These are phyloP conservation scores for Metarhizium rileyi DNA, from an alignment of 2,329 filamentous ascomycete genomes.

Conservation along the genomic window DNA sequence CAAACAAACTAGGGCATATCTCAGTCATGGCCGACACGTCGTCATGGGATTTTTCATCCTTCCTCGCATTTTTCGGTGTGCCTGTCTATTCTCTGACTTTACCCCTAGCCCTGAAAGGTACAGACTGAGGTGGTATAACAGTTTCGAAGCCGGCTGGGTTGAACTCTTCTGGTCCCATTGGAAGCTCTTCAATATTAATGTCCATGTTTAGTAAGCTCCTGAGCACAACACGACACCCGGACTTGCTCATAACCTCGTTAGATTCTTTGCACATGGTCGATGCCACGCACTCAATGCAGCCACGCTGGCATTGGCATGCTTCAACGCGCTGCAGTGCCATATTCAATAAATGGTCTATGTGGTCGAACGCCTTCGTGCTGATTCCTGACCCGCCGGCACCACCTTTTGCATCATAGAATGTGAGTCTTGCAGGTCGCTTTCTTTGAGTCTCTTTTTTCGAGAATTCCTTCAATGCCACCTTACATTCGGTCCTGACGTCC, in stretches of 20 bases:
- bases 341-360: constrained; percentile 66
- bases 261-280: constrained; percentile 75
- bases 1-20: constrained; percentile 66
- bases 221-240: constrained; percentile 72
- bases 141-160: constrained; percentile 71
- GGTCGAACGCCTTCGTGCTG: constrained; percentile 87
- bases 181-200: constrained; percentile 74
- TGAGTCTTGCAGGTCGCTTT: constrained; percentile 79
- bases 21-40: constrained; percentile 13
- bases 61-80: neutral
- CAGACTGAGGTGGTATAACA: constrained; percentile 61
- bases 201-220: constrained; percentile 64
- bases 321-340: constrained; percentile 71
- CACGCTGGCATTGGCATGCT: constrained; percentile 64
- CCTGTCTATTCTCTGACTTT: neutral
- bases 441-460: constrained; percentile 56
- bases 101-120: constrained; percentile 29
- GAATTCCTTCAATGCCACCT: constrained; percentile 80
- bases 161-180: constrained; percentile 70
- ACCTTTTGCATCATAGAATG: constrained; percentile 92
- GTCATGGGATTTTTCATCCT: constrained; percentile 12
- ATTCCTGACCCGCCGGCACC: constrained; percentile 77
- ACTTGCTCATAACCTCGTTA: constrained; percentile 91
- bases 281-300: constrained; percentile 85
- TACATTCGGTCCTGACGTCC: constrained; percentile 91